Percentiles rank a stretch among this genome's conserved stretches.
phyloP scores from a whole-genome alignment of 2,329 filamentous ascomycete genomes.

The Fusarium chuoi region DNA sequence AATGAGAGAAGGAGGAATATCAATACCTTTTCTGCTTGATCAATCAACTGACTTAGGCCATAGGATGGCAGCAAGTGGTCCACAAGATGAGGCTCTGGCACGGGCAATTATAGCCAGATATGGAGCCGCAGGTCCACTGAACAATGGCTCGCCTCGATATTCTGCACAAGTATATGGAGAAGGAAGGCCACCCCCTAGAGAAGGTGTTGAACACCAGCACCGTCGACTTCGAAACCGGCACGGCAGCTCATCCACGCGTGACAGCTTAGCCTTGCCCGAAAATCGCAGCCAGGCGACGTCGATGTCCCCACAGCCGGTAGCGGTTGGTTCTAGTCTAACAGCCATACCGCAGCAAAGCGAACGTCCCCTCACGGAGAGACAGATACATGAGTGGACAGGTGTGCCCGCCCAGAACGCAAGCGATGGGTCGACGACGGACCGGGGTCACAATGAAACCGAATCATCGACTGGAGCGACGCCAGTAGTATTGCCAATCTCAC shows the following conservation, averaged over 20 bases:
- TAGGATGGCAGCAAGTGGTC: slow-evolving; percentile 9
- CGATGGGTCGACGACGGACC: background rate
- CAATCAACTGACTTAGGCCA: slow-evolving; percentile 15
- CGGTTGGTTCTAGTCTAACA: background rate
- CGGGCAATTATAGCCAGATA: slow-evolving; percentile 25
- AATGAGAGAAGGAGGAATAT: background rate
- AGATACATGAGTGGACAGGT: slow-evolving; percentile 6
- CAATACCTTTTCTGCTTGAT: background rate
- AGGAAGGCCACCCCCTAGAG: slow-evolving; percentile 45
- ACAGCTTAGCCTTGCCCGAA: slow-evolving; percentile 2
- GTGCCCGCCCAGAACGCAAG: background rate
- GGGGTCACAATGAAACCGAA: background rate
- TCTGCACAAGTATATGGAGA: slow-evolving; percentile 20
- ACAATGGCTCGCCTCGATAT: slow-evolving; percentile 23
- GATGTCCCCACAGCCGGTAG: background rate
- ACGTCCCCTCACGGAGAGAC: slow-evolving; percentile 6
- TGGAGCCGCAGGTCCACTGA: slow-evolving; percentile 26
- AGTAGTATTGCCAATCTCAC: slow-evolving; percentile 24
- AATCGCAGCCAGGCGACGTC: background rate
- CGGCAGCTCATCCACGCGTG: slow-evolving; percentile 20
- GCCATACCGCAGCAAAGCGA: slow-evolving; percentile 17
- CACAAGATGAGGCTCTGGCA: slow-evolving; percentile 36
- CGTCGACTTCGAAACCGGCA: slow-evolving; percentile 46
- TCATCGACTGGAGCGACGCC: slow-evolving; percentile 14
- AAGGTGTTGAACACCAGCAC: slow-evolving; percentile 43